Evolutionary conservation across 2,329 filamentous ascomycete species (phyloP), one percentile per base, ranked within the genome.

Genomic region (Penicillium sp.): DNA sequence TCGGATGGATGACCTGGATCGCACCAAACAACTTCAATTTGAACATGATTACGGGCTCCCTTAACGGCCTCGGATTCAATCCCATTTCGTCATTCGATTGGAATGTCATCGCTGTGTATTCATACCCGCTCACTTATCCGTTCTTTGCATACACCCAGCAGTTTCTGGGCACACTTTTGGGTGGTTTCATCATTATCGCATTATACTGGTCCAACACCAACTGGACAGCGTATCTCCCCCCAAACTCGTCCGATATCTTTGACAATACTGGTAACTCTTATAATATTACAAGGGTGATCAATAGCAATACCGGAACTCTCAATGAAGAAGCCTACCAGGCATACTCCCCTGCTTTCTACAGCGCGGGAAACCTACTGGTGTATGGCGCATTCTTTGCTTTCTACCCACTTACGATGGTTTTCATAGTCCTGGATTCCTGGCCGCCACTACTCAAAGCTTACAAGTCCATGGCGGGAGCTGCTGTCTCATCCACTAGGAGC

Each of bases 1-100:
- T 85, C 66, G 79, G 73, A 62, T 85, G 81, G 79, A 77, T 83
- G 62, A 77, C 76, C 0, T 85, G 82, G 82, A 83, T 84, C 48
- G 71, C 77, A 0, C 80, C 80, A 39, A 39, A 39, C n/a, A 39
- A 39, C 35, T 39, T 39, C 35, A 39, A 39, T n/a, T 39, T 39
- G 8, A 39, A 39, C n/a, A 39, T 39, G 35, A 39, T 39, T 10
- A 39, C 35, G 6, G 35, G 35, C 35, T 39, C 35, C 35, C 19
- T 39, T 9, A 39, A 39, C n/a, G 35, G 35, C n/a, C 35, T 39
- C 35, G 35, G 35, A 7, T 39, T 39, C n/a, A 39, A 39, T 19
- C 35, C 35, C n/a, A 19, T 39, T 21, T 39, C 35, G 35, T 39
- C 35, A 19, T 19, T 39, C 7, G 35, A 39, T 21, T 39, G 35